These are phyloP conservation scores for Tricholoma bakamatsutake DNA, from an alignment of 768 basidiomycete species.

Conservation along the genomic window DNA sequence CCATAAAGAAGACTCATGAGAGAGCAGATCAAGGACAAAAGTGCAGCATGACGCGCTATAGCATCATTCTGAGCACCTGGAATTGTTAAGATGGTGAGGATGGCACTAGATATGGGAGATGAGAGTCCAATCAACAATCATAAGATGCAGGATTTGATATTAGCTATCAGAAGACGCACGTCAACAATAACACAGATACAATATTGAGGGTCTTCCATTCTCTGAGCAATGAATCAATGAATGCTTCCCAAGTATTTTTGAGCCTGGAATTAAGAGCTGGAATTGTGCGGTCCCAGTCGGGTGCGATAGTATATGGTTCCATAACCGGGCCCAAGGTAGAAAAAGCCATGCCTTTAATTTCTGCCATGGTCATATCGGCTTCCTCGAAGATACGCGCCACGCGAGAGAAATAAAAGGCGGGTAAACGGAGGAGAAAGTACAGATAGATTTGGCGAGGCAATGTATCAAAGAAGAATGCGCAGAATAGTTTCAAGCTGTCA, in stretches of 20 bases:
- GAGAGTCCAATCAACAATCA: constrained; percentile 2
- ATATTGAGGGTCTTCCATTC: constrained; percentile 78
- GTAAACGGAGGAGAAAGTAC: constrained; percentile 46
- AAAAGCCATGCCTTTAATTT: constrained; percentile 38
- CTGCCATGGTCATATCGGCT: constrained; percentile 53
- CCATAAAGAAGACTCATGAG: constrained; percentile 70
- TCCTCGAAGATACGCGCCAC: constrained; percentile 61
- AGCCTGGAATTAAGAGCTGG: constrained; percentile 10
- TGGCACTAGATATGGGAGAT: constrained; percentile 50
- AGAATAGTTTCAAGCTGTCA: background rate
- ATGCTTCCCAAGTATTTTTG: constrained; percentile 57
- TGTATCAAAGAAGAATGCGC: constrained; percentile 19
- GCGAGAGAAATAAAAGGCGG: constrained; percentile 60
- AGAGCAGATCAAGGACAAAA: constrained; percentile 61
- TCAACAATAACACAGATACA: constrained; percentile 57
- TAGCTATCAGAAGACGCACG: constrained; percentile 25
- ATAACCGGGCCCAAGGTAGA: constrained; percentile 9
- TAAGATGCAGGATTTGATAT: no score
- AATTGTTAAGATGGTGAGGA: constrained; percentile 63
- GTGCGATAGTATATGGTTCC: constrained; percentile 2
- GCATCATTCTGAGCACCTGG: constrained; percentile 48
- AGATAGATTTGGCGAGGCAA: constrained; percentile 28
- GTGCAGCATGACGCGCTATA: constrained; percentile 54
- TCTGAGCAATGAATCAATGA: constrained; percentile 57
- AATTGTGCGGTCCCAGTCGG: background rate